Evolutionary conservation across 768 basidiomycete genomes (phyloP), one percentile per base, ranked within the genome.

Genomic region (Dictyophora rubrovolvata): DNA sequence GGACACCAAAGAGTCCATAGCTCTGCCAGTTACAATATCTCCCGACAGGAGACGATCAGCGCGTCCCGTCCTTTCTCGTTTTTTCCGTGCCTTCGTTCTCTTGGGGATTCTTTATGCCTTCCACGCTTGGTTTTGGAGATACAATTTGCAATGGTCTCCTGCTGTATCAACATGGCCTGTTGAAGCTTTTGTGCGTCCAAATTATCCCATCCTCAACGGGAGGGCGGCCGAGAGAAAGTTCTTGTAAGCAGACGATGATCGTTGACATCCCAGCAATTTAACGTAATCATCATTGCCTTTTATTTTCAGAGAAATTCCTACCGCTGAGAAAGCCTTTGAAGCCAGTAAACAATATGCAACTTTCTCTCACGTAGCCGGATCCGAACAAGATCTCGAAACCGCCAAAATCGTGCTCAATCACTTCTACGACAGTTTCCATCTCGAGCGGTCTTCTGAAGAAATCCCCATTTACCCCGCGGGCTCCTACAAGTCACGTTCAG

Each of bases 381-480:
- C 84, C 20, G 61, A 70, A 2, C 79, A 79, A 61, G 85, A 88
- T 67, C 68, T 81, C 56, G 69, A 74, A 56, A 82, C 84, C 6
- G 89, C 89, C 6, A 79, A 83, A 64, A 72, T 76, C 28, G 78
- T 92, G 60, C 78, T 92, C 58, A 68, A 78, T 21, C 72, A 87
- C 61, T 84, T 92, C 70, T 86, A 86, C 66, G 71, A 72, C 16
- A 79, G 87, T 64, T 75, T 93, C 52, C 76, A 76, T 35, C 81
- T 85, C 16, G 55, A 67, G 10, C 36, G 47, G 11, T 70, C 81
- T 8, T 59, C 62, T 11, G 60, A 67, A 5, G 65, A 74, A 9
- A 63, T 72, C n/a, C 84, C 86, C 17, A 75, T 92, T 56, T 92
- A 79, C 66, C 72, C 81, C 20, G 88, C 89, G 18, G 91, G 92